phyloP scores from a whole-genome alignment of 192 early-diverging fungal species.

The Coemansia sp. region DNA sequence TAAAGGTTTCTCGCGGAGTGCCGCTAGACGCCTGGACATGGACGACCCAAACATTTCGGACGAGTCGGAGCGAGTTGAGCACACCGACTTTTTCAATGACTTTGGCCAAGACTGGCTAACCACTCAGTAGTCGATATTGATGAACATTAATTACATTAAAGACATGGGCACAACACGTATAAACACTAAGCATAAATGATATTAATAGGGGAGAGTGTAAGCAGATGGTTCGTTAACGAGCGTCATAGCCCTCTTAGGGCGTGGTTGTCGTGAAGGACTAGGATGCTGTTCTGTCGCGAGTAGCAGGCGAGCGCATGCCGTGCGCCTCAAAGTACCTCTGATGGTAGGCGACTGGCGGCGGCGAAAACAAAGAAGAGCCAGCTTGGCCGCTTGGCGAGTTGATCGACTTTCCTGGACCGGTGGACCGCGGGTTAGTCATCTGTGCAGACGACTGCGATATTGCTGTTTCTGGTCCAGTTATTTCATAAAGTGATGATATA shows the following conservation, averaged over 20 bases:
- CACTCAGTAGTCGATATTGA: slow-evolving; percentile 7
- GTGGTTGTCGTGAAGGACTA: background rate
- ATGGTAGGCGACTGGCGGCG: slow-evolving; percentile 29
- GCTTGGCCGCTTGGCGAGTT: slow-evolving; percentile 31
- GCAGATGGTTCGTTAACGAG: background rate
- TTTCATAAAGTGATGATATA: slow-evolving; percentile 43
- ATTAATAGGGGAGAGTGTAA: background rate
- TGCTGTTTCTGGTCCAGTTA: slow-evolving; percentile 8
- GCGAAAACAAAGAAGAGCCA: slow-evolving; percentile 38
- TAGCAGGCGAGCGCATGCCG: background rate
- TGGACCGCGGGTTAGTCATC: slow-evolving; percentile 27
- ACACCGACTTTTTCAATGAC: slow-evolving; percentile 32
- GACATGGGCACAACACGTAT: background rate
- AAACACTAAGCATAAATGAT: background rate
- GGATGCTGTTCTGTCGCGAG: background rate
- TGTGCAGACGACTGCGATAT: slow-evolving; percentile 18
- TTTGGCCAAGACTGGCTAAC: slow-evolving; percentile 42
- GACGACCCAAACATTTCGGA: slow-evolving; percentile 2
- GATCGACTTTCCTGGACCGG: slow-evolving; percentile 20
- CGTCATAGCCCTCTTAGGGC: background rate
- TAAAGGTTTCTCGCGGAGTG: background rate
- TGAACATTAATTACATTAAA: background rate
- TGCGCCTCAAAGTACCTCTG: slow-evolving; percentile 35
- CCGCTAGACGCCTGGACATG: background rate
- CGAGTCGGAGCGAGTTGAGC: slow-evolving; percentile 26